phyloP scores from a whole-genome alignment of 805 yeast species.

The Hyphopichia homilentoma region DNA sequence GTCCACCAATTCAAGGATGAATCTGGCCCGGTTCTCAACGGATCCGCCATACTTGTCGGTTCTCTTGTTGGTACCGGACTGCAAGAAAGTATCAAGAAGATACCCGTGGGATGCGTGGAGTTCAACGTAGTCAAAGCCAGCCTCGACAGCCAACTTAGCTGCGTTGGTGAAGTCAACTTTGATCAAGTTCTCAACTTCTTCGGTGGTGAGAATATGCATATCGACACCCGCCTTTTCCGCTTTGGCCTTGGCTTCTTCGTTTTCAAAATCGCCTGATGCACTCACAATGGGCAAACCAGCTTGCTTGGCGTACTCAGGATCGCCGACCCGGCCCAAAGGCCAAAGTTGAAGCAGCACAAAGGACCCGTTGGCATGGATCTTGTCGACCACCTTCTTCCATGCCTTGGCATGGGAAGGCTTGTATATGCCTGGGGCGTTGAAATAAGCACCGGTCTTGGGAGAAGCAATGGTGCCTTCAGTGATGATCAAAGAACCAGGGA shows the following conservation, averaged over 20 bases:
- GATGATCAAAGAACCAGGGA: conserved; percentile 27
- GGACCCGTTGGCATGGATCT: conserved; percentile 43
- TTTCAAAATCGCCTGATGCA: conserved; percentile 13
- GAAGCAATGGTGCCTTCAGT: conserved; percentile 33
- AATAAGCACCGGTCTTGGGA: conserved; percentile 35
- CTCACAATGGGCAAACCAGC: conserved; percentile 15
- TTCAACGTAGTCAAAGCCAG: conserved; percentile 40
- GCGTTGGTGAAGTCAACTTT: conserved; percentile 19
- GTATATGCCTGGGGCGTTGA: conserved; percentile 48
- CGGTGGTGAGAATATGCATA: conserved; percentile 15
- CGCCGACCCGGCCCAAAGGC: conserved; percentile 46
- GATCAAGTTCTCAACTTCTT: conserved; percentile 19
- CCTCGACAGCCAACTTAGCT: conserved; percentile 24
- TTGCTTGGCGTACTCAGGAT: conserved; percentile 19
- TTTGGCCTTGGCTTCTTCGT: conserved; percentile 11
- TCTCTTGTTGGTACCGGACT: conserved; percentile 28
- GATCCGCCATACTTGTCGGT: conserved; percentile 32
- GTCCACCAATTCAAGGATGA: conserved; percentile 30
- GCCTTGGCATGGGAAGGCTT: conserved; percentile 42
- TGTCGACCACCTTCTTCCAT: conserved; percentile 47
- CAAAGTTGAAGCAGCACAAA: conserved; percentile 49
- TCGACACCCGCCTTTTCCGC: conserved; percentile 11
- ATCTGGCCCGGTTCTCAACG: conserved; percentile 35
- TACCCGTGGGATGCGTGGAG: conserved; percentile 41
- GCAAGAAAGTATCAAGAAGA: conserved; percentile 33